Conservation (phyloP, 2,329 filamentous ascomycete species). For the Botrytis hyacinthi region DNA sequence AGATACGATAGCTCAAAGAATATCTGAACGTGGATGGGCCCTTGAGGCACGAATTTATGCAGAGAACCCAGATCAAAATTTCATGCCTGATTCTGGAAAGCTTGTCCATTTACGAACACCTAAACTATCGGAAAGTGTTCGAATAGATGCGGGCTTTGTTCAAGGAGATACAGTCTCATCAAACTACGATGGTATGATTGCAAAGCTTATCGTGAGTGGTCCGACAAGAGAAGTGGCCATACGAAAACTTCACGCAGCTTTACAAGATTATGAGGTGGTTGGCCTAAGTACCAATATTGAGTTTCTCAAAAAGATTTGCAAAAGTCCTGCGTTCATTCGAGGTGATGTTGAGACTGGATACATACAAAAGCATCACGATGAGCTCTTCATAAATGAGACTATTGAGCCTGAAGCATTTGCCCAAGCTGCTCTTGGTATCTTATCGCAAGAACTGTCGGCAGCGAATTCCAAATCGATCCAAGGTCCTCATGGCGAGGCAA, state of each 20-base stretch:
- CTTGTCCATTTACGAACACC: conserved; percentile 82
- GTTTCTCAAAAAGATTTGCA: conserved; percentile 86
- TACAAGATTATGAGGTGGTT: conserved; percentile 88
- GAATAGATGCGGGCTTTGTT: conserved; percentile 91
- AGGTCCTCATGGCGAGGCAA: conserved; percentile 46
- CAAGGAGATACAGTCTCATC: conserved; percentile 89
- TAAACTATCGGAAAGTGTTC: conserved; percentile 64
- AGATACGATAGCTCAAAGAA: conserved; percentile 64
- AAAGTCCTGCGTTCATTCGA: conserved; percentile 75
- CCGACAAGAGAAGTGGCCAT: conserved; percentile 76
- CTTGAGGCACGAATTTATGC: conserved; percentile 97
- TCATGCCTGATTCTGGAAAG: conserved; percentile 89
- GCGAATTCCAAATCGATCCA: conserved; percentile 26
- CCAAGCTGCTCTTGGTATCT: conserved; percentile 79
- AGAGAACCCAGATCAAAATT: conserved; percentile 87
- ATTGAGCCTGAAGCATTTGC: conserved; percentile 73
- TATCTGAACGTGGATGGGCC: conserved; percentile 74
- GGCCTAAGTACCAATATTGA: conserved; percentile 95
- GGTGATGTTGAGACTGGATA: conserved; percentile 95
- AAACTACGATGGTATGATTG: conserved; percentile 98
- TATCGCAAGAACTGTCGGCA: conserved; percentile 50
- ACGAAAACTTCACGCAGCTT: conserved; percentile 73
- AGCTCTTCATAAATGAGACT: conserved; percentile 66
- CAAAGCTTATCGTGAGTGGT: conserved; percentile 91
- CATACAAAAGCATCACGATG: conserved; percentile 81